These are phyloP conservation scores for Trichothecium roseum DNA, from an alignment of 2,329 filamentous ascomycete genomes.

Conservation along the genomic window DNA sequence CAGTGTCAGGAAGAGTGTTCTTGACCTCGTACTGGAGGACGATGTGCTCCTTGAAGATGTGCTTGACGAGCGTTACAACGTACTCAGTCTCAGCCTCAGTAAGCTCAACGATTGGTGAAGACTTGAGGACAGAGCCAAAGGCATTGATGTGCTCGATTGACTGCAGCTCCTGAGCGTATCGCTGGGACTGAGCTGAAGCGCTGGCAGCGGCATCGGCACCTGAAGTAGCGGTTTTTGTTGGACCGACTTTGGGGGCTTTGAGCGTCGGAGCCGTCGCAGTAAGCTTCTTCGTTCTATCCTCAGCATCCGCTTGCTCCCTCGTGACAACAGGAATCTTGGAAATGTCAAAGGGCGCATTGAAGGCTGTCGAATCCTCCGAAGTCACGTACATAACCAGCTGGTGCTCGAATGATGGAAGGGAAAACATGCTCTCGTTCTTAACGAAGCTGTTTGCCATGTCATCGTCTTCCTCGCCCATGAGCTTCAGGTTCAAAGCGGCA, in stretches of 20 bases:
- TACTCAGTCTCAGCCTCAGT: conserved; percentile 98
- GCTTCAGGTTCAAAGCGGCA: conserved; percentile 79
- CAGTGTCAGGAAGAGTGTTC: conserved; percentile 86
- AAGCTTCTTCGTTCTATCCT: conserved; percentile 95
- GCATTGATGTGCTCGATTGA: conserved; percentile 84
- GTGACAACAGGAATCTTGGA: conserved; percentile 86
- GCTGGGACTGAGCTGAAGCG: conserved; percentile 71
- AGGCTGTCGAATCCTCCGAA: conserved; percentile 77
- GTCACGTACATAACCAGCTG: conserved; percentile 97
- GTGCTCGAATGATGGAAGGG: conserved; percentile 88
- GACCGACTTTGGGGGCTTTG: conserved; percentile 78
- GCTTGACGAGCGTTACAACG: conserved; percentile 86
- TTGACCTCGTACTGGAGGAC: conserved; percentile 96
- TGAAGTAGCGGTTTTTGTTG: conserved; percentile 58
- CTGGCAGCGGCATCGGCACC: conserved; percentile 67
- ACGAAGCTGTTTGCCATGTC: conserved; percentile 80
- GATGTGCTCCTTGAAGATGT: conserved; percentile 94
- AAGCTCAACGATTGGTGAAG: conserved; percentile 73
- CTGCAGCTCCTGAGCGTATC: conserved; percentile 79
- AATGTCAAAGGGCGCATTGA: conserved; percentile 80
- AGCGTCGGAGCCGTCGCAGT: conserved; percentile 85
- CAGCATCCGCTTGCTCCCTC: conserved; percentile 88
- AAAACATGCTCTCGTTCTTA: conserved; percentile 95
- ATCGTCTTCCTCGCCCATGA: conserved; percentile 90
- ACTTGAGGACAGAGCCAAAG: conserved; percentile 88